These are phyloP conservation scores for Pouteria campechiana DNA, from an alignment of 179 eudicot genomes.

Conservation along the genomic window DNA sequence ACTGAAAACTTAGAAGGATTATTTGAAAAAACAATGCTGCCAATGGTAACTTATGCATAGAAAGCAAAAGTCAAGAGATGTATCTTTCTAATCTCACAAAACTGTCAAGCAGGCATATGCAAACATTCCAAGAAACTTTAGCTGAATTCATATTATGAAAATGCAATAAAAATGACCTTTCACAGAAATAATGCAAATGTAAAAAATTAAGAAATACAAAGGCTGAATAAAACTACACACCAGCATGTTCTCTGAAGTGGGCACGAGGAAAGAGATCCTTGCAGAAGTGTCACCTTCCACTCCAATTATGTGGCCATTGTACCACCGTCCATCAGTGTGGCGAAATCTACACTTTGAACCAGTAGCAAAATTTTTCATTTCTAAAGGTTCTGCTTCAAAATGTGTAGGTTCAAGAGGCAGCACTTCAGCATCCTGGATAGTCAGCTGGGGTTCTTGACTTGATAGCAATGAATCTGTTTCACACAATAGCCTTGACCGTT, in stretches of 20 bases:
- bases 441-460: conserved; percentile 13
- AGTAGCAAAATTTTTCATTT: conserved; percentile 30
- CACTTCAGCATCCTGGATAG: conserved; percentile 24
- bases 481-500: conserved; percentile 64
- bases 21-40: too few relatives aligned
- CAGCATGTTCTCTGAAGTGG: conserved; percentile 76
- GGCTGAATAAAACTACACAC: too few relatives aligned
- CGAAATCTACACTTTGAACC: conserved; percentile 95
- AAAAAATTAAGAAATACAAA: too few relatives aligned
- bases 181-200: too few relatives aligned
- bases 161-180: too few relatives aligned
- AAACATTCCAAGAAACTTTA: too few relatives aligned
- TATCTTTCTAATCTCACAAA: too few relatives aligned
- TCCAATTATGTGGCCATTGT: conserved; percentile 54
- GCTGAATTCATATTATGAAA: too few relatives aligned
- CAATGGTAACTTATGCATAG: too few relatives aligned
- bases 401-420: conserved; percentile 31
- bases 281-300: conserved; percentile 45
- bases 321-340: conserved; percentile 87
- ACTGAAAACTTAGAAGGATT: too few relatives aligned
- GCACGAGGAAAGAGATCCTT: conserved; percentile 67
- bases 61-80: too few relatives aligned
- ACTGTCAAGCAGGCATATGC: too few relatives aligned
- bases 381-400: conserved; percentile 39
- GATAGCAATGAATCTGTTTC: conserved; percentile 56